phyloP scores from a whole-genome alignment of 164 flowering plant genomes.

The Vitis cinerea region DNA sequence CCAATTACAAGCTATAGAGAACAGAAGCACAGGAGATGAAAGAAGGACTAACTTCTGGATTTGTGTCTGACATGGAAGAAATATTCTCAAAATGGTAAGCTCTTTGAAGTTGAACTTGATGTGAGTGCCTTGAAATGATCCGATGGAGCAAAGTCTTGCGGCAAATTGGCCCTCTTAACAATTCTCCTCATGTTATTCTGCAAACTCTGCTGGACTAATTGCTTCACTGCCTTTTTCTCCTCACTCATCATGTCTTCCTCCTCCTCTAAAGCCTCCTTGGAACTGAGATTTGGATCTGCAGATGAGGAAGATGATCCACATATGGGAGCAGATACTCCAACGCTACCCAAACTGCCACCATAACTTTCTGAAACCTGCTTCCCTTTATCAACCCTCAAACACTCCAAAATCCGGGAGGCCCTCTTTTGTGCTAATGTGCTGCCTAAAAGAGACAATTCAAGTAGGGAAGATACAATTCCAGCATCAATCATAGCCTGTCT shows the following conservation, averaged over 20 bases:
- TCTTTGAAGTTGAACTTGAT: constrained; percentile 83
- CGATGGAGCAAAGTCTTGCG: constrained; percentile 82
- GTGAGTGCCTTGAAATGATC: constrained; percentile 82
- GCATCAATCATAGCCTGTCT: constrained; percentile 83
- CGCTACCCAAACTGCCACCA: constrained; percentile 28
- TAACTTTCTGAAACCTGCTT: constrained; percentile 57
- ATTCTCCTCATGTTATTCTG: constrained; percentile 91
- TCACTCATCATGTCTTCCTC: constrained; percentile 70
- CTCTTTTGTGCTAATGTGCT: constrained; percentile 90
- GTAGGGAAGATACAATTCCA: constrained; percentile 67
- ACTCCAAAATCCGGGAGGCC: constrained; percentile 85
- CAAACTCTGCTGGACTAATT: constrained; percentile 90
- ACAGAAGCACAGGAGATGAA: constrained; percentile 7
- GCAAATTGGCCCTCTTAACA: constrained; percentile 86
- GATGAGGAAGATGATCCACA: constrained; percentile 54
- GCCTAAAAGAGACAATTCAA: constrained; percentile 87
- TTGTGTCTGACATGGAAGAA: constrained; percentile 1
- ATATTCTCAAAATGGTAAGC: constrained; percentile 73
- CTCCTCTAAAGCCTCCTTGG: constrained; percentile 30
- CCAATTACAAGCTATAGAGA: not conserved
- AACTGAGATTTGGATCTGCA: constrained; percentile 10
- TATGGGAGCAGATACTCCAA: constrained; percentile 70
- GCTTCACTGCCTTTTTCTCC: constrained; percentile 87
- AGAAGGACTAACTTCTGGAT: constrained; percentile 22
- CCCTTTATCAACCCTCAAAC: constrained; percentile 79